Evolutionary conservation across 495 filamentous ascomycete genomes (phyloP), one percentile per base, ranked within the genome.

Genomic region (Trichocladium antarcticum): DNA sequence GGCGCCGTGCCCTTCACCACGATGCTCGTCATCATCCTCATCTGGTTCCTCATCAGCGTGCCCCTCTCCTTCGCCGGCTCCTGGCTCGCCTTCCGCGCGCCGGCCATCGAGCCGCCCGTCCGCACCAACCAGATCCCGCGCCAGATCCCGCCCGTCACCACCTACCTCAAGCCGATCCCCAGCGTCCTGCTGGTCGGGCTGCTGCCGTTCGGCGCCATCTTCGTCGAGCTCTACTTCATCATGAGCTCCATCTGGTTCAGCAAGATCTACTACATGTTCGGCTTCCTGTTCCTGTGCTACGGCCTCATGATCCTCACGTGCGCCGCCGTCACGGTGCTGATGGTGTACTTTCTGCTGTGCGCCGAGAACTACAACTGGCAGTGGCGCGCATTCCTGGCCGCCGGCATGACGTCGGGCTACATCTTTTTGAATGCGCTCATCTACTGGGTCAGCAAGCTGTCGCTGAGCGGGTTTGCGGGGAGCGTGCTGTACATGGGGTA

Each of bases 241-340:
- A 92, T 96, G 85, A 89, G 81, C 68, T 89, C 83, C 9, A 87
- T 98, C 60, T 98, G 92, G 92, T 89, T 88, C 66, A 85, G 80
- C 73, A 90, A 90, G 72, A 87, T 98, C 48, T 98, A 98, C 73
- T 98, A 98, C 73, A 98, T 98, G 92, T 98, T 98, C 57, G 92
- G 92, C 24, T 98, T 98, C 75, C 74, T 98, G 34, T 98, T 98
- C 74, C 70, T 98, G 44, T 95, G 88, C 76, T 98, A 93, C 67
- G 90, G 85, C 14, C 78, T 98, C 54, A 96, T 97, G 88, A 88
- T 97, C 60, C 84, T 95, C 61, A 96, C 92, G 5, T 86, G 83
- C 45, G 90, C 92, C 1, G 84, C 88, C 3, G 89, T 92, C 29
- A 95, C 92, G 2, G 78, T 97, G 16, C 72, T 98, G 5, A 78